Evolutionary conservation across 23 red algal species (phyloP).

Genomic region (Gracilaria domingensis): DNA sequence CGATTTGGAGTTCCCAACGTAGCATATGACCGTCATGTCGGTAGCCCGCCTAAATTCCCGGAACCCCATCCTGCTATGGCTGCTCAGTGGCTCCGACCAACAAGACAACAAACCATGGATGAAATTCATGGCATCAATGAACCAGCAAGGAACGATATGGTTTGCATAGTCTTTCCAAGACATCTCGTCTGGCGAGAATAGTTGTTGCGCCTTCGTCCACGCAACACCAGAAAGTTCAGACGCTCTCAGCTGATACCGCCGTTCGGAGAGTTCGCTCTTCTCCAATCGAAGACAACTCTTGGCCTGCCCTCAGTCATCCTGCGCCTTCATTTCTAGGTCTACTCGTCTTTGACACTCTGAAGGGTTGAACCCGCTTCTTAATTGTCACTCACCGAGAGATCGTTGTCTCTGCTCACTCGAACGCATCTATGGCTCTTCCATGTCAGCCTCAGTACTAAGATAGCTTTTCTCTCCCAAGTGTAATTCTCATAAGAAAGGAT

Average conservation of each 20-base stretch:
- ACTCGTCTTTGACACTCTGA: constrained; percentile 73
- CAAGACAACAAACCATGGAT: constrained; percentile 85
- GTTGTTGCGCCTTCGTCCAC: constrained; percentile 87
- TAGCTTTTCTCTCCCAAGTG: constrained; percentile 85
- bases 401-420: constrained; percentile 76
- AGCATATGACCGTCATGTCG: constrained; percentile 93
- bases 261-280: constrained; percentile 88
- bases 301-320: constrained; percentile 81
- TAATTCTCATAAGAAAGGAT: constrained; percentile 78
- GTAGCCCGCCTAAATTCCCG: constrained; percentile 89
- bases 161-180: constrained; percentile 92
- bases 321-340: constrained; percentile 72
- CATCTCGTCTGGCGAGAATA: constrained; percentile 97
- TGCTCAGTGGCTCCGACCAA: constrained; percentile 89
- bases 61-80: constrained; percentile 89
- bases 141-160: constrained; percentile 91
- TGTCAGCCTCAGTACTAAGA: constrained; percentile 75
- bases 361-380: constrained; percentile 81
- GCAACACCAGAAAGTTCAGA: constrained; percentile 80
- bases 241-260: constrained; percentile 90
- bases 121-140: constrained; percentile 74
- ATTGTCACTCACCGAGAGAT: constrained; percentile 23
- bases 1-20: constrained; percentile 81
- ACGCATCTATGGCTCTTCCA: constrained; percentile 86
- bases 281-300: constrained; percentile 73